Base-by-base conservation (phyloP, 441 rosid species). In the Pelargonium fulgidum region DNA sequence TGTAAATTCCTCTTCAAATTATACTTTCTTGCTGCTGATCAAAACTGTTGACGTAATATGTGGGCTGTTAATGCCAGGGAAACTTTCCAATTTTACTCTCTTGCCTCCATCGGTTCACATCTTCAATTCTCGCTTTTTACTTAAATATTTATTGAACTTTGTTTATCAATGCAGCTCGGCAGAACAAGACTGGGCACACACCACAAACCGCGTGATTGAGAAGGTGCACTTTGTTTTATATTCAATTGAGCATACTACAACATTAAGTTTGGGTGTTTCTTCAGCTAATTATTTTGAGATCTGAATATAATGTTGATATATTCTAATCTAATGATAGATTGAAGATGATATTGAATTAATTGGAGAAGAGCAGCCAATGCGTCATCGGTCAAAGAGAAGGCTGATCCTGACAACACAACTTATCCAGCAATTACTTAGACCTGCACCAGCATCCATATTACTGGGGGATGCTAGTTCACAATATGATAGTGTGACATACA, bases 181-280 rank as follows among this genome's bases (percentile, higher is more conserved):
- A 47, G 99, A 89, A 76, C 78, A 65, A 20, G 86, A 79, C 29
- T 94, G 99, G 99, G 89, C 89, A 3, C 77, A 65, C 66, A 87
- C 83, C 10, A 76, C 85, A 76, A 86, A 90, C 73, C 78, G 88
- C 64, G 80, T 84, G 76, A 59, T 81, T 75, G 96, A 92, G 82
- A 94, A 90, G 86, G 99, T 92, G 58, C 42, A 83, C 69, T 66
- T 56, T 36, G 8, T 36, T 33, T 5, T 36, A 4, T 36, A 36
- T 7, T 7, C 1, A 36, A 36, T 36, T 36, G 41, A 36, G 41
- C 62, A 56, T 56, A 56, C 24, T 19, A 56, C 62, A 16, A 56
- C 62, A 56, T 56, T 17, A 17, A 56, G 62, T 56, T 9, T 20
- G 26, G 3, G 7, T 56, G 62, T 56, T 56, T 17, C 62, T 56